Conservation (phyloP, 495 filamentous ascomycete genomes). For the Aspergillus asperescens region DNA sequence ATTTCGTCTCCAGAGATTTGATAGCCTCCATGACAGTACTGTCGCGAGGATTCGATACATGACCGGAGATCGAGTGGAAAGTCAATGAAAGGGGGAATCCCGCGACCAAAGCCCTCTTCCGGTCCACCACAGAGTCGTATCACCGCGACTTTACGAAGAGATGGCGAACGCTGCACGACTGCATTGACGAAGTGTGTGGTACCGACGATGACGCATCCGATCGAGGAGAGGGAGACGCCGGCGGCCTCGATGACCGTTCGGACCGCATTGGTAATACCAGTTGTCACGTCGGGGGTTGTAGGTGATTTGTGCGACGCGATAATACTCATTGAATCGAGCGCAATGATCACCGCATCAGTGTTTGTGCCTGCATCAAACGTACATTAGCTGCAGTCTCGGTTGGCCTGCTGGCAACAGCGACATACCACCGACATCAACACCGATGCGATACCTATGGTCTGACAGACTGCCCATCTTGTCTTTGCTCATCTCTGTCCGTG, state of each 20-base stretch:
- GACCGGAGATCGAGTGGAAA: constrained; percentile 31
- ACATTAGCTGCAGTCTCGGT: not conserved
- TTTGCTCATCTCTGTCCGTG: not conserved
- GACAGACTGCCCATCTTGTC: constrained; percentile 2
- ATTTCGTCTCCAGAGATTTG: constrained; percentile 24
- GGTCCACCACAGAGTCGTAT: constrained; percentile 44
- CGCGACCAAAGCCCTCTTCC: constrained; percentile 43
- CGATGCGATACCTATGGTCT: constrained; percentile 18
- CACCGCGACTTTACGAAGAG: constrained; percentile 48
- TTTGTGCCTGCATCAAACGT: constrained; percentile 45
- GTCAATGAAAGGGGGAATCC: constrained; percentile 48
- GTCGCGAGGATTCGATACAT: constrained; percentile 21
- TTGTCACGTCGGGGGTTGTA: constrained; percentile 53
- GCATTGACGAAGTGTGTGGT: constrained; percentile 63
- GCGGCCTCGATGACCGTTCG: constrained; percentile 39
- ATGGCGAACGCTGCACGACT: constrained; percentile 47
- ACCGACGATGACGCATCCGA: constrained; percentile 55
- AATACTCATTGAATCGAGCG: constrained; percentile 44
- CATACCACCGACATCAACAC: constrained; percentile 24
- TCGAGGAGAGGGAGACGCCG: constrained; percentile 30
- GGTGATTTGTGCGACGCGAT: constrained; percentile 52
- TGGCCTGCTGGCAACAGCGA: not conserved
- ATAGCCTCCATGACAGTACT: constrained; percentile 20
- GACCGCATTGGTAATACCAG: constrained; percentile 50
- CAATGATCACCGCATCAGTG: constrained; percentile 54